Base-by-base conservation (phyloP, 2,329 filamentous ascomycete genomes). In the Aaosphaeria pasadenensis region DNA sequence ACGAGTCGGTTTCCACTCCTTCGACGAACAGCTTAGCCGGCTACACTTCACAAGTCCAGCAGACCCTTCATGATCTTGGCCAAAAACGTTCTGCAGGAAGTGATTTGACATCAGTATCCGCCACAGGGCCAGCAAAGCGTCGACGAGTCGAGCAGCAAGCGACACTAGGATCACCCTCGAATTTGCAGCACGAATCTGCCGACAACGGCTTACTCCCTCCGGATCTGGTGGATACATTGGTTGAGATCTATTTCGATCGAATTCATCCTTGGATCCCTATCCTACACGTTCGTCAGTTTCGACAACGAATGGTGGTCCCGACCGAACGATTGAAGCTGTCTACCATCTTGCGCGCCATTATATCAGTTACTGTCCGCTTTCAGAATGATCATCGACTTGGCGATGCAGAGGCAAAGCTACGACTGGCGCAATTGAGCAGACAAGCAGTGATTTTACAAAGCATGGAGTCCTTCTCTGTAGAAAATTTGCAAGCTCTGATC, bases 181-280 rank as follows among this genome's bases (percentile, higher is more conserved):
- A 36, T 36, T n/a, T 36, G 33, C 9, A 36, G 9, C n/a, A 9
- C n/a, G 9, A 9, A n/a, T 9, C 9, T n/a, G 7, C 33, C 9
- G 33, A 36, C n/a, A 9, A 9, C 9, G 9, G 33, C 7, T 9
- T 55, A 5, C 55, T 56, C 5, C 50, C 57, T 32, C 9, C 47
- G 32, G 58, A 64, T n/a, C 38, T 68, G 2, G 47, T 67, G 7
- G 44, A 56, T 24, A 41, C 48, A 4, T 44, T 69, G 3, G 60
- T 70, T 5, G 63, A 65, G 5, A 57, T 64, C 6, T 66, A 69
- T 45, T 66, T 66, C 40, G 29, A 42, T 2, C 62, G 59, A 9
- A 57, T 67, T 9, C 66, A 69, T 48, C 64, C 61, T 24, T 69
- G 64, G 65, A 69, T 66, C 33, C 66, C 66, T 0, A 60, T 70